Percentiles rank a stretch among this genome's conserved stretches.
phyloP scores from a whole-genome alignment of 208 protist genomes.

The Angomonas ambiguus region DNA sequence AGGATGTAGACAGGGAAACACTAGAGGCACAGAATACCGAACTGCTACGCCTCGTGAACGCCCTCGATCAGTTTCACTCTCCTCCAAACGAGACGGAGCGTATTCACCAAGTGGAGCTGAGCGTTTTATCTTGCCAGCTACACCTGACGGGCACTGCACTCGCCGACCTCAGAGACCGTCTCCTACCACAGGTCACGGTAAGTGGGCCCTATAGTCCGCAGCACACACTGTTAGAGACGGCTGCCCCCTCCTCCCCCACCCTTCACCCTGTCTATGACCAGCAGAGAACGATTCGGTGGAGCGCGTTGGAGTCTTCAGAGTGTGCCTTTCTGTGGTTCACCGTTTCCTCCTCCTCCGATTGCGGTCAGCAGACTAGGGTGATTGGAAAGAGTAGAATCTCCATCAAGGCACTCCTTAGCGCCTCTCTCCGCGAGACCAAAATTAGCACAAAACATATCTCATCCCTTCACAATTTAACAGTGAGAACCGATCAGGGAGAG shows the following conservation, averaged over 20 bases:
- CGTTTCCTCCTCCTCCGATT: background rate
- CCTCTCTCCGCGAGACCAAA: background rate
- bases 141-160: background rate
- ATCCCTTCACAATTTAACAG: conserved; percentile 14
- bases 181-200: background rate
- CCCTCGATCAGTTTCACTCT: background rate
- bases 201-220: background rate
- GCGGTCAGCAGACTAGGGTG: background rate
- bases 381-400: conserved; percentile 31
- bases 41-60: conserved; percentile 1
- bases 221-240: conserved; percentile 3
- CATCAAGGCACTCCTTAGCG: conserved; percentile 23
- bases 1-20: background rate
- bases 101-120: background rate
- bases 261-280: background rate
- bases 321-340: background rate
- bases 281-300: background rate
- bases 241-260: background rate
- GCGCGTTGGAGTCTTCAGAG: background rate
- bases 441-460: background rate
- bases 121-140: background rate
- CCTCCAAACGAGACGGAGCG: background rate
- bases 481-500: background rate
- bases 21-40: background rate
- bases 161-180: background rate